Evolutionary conservation across 2,329 filamentous ascomycete species (phyloP), one percentile per base, ranked within the genome.

Genomic region (Nectriaceae sp.): DNA sequence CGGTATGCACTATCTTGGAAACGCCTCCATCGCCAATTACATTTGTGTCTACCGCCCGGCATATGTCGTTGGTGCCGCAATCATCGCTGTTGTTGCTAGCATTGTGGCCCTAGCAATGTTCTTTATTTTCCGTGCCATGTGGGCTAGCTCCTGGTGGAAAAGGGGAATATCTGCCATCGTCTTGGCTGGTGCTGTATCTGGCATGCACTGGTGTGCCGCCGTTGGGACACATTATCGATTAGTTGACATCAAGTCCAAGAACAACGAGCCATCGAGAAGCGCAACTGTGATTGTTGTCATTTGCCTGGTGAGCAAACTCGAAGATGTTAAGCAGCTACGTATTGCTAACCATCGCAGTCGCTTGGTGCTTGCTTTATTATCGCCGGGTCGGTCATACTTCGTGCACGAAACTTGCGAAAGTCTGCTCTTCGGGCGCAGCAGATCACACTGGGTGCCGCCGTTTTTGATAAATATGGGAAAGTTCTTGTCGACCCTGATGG

Each of bases 1-100:
- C 50, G 88, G 87, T 24, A 94, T 95, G 90, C 89, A 95, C 66
- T 95, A 94, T 61, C 75, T 93, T 16, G 89, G 89, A n/a, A 91
- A 95, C 64, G 81, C 87, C 24, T 90, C 89, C 26, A 90, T 93
- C 52, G 77, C 78, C 21, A 93, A 95, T 65, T 96, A 94, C 63
- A 69, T 65, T 4, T 85, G 88, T 58, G 70, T 75, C 11, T 91
- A 92, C 57, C 67, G 70, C 3, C 63, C 72, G 13, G 71, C 70
- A 19, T 83, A 84, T 61, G 78, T 95, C 15, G 71, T 86, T 3
- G 88, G 85, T 3, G 82, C 90, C 4, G 82, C 83, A 18, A 65
- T 87, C 39, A 90, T 95, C 53, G 87, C 90, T 4, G 78, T 90
- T 3, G 77, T 82, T 8, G 87, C 88, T 5, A 91, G 86, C 53